Conservation (phyloP, 306 rosid genomes). For the Vigna mungo region DNA sequence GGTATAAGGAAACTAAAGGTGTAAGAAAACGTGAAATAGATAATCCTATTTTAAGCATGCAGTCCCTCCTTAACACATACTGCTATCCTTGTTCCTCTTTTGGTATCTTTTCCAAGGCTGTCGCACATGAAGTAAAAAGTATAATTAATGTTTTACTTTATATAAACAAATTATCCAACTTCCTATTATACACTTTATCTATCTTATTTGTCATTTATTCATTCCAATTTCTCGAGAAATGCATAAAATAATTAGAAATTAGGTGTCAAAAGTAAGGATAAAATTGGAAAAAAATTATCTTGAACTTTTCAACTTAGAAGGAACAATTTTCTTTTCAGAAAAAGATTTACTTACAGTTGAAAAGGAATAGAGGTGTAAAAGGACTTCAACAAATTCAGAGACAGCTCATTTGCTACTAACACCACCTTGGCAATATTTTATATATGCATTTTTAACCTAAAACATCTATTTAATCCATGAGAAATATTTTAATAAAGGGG, state of each 20-base stretch:
- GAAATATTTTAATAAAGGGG: slow-evolving; percentile 12
- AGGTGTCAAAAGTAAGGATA: slow-evolving; percentile 6
- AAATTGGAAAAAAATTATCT: not conserved
- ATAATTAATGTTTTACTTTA: not conserved
- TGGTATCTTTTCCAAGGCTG: not conserved
- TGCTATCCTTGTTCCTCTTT: not conserved
- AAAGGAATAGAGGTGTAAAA: not conserved
- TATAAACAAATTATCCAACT: not conserved
- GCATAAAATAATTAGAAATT: slow-evolving; percentile 64
- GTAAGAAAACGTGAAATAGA: slow-evolving; percentile 22
- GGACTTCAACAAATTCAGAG: slow-evolving; percentile 11
- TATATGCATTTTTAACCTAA: slow-evolving; percentile 61
- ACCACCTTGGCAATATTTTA: slow-evolving; percentile 70
- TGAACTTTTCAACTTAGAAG: not conserved
- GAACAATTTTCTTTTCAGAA: not conserved
- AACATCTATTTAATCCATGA: slow-evolving; percentile 16
- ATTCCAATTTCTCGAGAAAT: not conserved
- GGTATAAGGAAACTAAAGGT: slow-evolving; percentile 29
- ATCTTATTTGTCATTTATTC: not conserved
- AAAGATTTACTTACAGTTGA: not conserved
- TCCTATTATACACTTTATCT: not conserved
- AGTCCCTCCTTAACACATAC: not conserved
- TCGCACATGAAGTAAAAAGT: not conserved
- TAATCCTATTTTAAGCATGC: not conserved
- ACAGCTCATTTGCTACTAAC: slow-evolving; percentile 6